Evolutionary conservation across 108 stramenopile species (phyloP).

Genomic region (Ochromonas danica): DNA sequence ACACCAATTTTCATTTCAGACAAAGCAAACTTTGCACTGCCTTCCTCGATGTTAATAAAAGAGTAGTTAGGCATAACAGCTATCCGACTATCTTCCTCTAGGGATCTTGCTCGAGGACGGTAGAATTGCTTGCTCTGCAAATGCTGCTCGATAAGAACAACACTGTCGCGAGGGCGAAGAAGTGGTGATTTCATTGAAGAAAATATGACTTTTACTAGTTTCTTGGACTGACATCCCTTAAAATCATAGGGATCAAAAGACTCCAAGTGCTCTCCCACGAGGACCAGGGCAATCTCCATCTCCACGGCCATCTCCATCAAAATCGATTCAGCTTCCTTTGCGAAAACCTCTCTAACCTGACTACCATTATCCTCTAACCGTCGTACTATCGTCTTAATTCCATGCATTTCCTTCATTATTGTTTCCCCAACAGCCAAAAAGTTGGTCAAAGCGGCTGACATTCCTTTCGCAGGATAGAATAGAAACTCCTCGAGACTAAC

Average conservation of each 20-base stretch:
- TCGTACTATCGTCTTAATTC: not conserved
- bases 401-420: not conserved
- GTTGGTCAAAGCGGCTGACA: not conserved
- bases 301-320: not conserved
- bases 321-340: not conserved
- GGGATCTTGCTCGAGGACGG: no score
- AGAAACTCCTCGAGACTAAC: not conserved
- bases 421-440: not conserved
- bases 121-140: no score
- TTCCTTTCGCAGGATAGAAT: not conserved
- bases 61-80: no score
- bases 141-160: no score
- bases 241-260: not conserved
- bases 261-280: not conserved
- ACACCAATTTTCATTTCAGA: no score
- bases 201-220: no score
- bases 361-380: not conserved
- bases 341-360: slow-evolving; percentile 2
- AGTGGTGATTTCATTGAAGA: no score
- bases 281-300: not conserved
- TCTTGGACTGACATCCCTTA: no score
- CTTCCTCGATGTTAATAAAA: no score
- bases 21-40: no score
- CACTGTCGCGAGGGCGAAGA: no score
- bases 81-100: no score